phyloP scores from a whole-genome alignment of 768 basidiomycete species.

The Kwoniella pini region DNA sequence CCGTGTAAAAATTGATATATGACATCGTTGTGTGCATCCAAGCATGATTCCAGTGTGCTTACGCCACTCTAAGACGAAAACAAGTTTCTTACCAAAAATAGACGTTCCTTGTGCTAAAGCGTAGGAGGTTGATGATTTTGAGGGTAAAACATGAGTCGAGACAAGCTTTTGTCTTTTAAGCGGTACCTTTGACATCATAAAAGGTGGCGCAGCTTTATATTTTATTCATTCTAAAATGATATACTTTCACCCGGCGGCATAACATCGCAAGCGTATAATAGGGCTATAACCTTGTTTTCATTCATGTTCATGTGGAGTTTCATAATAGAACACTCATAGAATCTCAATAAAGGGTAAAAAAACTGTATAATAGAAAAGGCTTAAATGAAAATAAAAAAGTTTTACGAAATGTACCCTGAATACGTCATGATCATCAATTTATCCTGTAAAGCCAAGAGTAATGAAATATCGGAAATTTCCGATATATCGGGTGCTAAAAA shows the following conservation, averaged over 20 bases:
- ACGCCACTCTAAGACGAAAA: not conserved
- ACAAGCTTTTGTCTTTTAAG: not conserved
- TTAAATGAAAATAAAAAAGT: too few relatives aligned
- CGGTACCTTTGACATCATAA: conserved; percentile 13
- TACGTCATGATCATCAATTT: conserved; percentile 6
- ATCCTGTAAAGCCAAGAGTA: not conserved
- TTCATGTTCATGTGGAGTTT: not conserved
- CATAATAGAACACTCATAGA: not conserved
- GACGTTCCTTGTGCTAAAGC: not conserved
- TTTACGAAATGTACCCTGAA: not conserved
- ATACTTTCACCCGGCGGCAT: not conserved
- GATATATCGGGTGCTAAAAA: too few relatives aligned
- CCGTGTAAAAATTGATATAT: not conserved
- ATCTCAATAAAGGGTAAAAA: not conserved
- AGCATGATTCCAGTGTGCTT: not conserved
- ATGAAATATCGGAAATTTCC: too few relatives aligned
- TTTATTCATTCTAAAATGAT: not conserved
- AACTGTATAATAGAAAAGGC: not conserved
- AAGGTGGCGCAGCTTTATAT: not conserved
- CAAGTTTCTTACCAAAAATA: not conserved
- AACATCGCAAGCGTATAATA: not conserved
- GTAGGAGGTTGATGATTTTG: too few relatives aligned
- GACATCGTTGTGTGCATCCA: not conserved
- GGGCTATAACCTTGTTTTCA: conserved; percentile 1
- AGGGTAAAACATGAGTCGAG: not conserved